phyloP scores from a whole-genome alignment of 257 asterid genomes.

The Fraxinus quadrangulata region DNA sequence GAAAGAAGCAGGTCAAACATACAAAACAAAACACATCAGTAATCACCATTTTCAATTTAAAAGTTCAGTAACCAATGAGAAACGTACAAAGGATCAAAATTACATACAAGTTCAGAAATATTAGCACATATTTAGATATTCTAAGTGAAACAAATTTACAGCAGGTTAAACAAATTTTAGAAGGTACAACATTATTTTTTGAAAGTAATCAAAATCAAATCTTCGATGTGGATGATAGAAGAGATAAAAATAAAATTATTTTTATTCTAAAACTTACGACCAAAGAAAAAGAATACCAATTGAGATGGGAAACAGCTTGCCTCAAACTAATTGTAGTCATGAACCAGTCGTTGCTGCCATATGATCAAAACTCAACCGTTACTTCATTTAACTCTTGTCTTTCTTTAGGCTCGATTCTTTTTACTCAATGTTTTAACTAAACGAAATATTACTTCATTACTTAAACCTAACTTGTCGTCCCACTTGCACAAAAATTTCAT shows the following conservation, averaged over 20 bases:
- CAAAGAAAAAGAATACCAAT: neutral
- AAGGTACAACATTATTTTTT: neutral
- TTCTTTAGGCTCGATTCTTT: neutral
- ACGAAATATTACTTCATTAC: neutral
- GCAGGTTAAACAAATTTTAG: neutral
- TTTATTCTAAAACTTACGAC: neutral
- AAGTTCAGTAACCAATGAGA: neutral
- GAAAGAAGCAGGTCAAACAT: neutral
- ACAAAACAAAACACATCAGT: constrained; percentile 14
- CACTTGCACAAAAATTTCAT: neutral
- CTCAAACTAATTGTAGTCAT: neutral
- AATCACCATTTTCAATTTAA: neutral
- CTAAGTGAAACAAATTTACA: neutral
- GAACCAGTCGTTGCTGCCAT: neutral
- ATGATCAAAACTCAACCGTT: neutral
- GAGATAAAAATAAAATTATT: neutral
- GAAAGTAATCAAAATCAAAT: neutral
- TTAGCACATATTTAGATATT: neutral
- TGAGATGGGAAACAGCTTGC: neutral
- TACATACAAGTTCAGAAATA: neutral
- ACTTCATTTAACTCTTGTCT: neutral
- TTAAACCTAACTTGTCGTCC: neutral
- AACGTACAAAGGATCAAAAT: neutral
- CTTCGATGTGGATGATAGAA: neutral
- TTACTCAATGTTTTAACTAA: neutral